Percentiles rank a stretch among this genome's conserved stretches.
Evolutionary conservation across 1,284 basidiomycete species (phyloP).

Genomic region (Ustilago xerochloae): DNA sequence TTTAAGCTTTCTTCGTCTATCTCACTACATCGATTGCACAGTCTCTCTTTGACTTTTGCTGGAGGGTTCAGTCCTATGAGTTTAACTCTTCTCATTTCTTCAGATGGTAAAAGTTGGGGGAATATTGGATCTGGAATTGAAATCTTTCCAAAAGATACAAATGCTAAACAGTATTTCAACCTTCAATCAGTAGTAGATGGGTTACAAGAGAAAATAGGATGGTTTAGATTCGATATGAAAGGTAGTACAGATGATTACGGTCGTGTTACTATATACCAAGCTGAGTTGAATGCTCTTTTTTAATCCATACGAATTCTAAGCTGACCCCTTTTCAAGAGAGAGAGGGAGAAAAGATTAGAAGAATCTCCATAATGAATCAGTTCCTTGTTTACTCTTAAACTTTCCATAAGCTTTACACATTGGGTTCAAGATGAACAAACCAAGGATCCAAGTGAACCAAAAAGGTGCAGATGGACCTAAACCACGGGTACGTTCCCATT

Average conservation of each 20-base stretch:
- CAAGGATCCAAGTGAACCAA: conserved; percentile 32
- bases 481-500: conserved; percentile 18
- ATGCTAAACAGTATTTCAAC: conserved; percentile 41
- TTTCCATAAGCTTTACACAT: conserved; percentile 32
- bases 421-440: conserved; percentile 29
- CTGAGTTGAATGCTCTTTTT: conserved; percentile 22
- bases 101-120: conserved; percentile 19
- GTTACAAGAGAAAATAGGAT: neutral
- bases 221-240: conserved; percentile 29
- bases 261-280: conserved; percentile 35
- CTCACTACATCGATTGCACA: conserved; percentile 7
- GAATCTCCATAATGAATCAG: conserved; percentile 48
- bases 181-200: neutral
- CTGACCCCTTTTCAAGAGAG: neutral
- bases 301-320: neutral
- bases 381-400: conserved; percentile 24
- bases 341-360: conserved; percentile 12
- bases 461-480: conserved; percentile 27
- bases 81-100: conserved; percentile 10
- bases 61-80: conserved; percentile 39
- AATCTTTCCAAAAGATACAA: conserved; percentile 33
- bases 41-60: conserved; percentile 35
- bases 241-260: conserved; percentile 53
- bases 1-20: conserved; percentile 24
- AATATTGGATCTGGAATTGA: neutral